phyloP scores from a whole-genome alignment of 805 yeast genomes.

The Saccharomycopsis oosterbeekiorum region DNA sequence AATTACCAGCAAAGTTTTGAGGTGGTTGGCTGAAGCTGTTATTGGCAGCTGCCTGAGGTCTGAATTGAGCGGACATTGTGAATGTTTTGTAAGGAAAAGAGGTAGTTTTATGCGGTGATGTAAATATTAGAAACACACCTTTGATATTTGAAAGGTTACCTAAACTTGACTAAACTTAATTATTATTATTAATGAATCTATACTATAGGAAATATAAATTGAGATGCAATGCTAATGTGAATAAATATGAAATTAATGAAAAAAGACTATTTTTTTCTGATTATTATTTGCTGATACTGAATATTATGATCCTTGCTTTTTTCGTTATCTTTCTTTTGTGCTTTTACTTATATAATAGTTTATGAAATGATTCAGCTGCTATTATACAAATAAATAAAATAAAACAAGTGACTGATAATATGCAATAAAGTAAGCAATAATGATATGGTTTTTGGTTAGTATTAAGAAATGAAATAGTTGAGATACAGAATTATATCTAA shows the following conservation, averaged over 20 bases:
- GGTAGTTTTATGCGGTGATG: not conserved
- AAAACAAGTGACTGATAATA: not conserved
- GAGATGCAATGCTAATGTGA: not conserved
- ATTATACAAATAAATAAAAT: not conserved
- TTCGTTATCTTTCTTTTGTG: not conserved
- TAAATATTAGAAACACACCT: too few relatives aligned
- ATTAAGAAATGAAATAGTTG: not conserved
- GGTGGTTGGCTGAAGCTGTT: conserved; percentile 15
- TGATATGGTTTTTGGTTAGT: not conserved
- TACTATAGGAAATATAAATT: not conserved
- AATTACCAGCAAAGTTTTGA: not conserved
- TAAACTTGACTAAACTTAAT: too few relatives aligned
- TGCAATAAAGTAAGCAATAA: not conserved
- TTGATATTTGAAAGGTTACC: not conserved
- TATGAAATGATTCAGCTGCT: not conserved
- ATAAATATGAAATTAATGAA: too few relatives aligned
- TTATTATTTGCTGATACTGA: not conserved
- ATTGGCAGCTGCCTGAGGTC: conserved; percentile 10
- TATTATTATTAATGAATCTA: not conserved
- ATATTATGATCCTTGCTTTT: not conserved
- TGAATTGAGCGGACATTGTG: conserved; percentile 13
- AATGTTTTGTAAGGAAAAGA: not conserved
- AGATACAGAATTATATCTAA: not conserved
- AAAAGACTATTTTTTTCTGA: not conserved
- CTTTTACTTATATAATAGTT: not conserved